Conservation (phyloP, 179 eudicot genomes). For the Silene noctiflora region DNA sequence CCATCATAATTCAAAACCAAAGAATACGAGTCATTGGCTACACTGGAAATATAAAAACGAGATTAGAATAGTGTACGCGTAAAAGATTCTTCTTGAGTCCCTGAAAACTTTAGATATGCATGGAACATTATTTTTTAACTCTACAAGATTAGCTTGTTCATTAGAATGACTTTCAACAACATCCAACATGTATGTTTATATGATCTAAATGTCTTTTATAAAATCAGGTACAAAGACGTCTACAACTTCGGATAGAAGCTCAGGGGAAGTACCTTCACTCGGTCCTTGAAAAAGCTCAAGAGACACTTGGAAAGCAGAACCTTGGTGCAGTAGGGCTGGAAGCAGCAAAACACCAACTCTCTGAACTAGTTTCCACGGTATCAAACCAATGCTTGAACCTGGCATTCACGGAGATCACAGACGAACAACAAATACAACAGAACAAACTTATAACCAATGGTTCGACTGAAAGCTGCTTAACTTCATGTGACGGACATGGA, state of each 20-base stretch:
- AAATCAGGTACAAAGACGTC: slow-evolving; percentile 76
- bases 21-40: not conserved
- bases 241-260: slow-evolving; percentile 87
- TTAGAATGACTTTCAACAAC: too few relatives aligned
- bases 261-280: slow-evolving; percentile 93
- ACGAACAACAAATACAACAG: slow-evolving; percentile 46
- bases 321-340: slow-evolving; percentile 63
- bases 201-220: slow-evolving; percentile 15
- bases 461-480: slow-evolving; percentile 74
- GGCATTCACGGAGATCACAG: slow-evolving; percentile 52
- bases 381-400: slow-evolving; percentile 60
- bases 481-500: slow-evolving; percentile 53
- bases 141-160: too few relatives aligned
- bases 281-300: slow-evolving; percentile 88
- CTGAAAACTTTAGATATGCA: slow-evolving; percentile 19
- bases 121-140: not conserved
- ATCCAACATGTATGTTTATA: slow-evolving; percentile 4
- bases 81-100: too few relatives aligned
- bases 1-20: too few relatives aligned
- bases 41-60: not conserved
- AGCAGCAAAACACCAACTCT: slow-evolving; percentile 75
- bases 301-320: slow-evolving; percentile 77
- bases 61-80: not conserved
- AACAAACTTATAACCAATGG: slow-evolving; percentile 53
- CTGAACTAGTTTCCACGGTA: slow-evolving; percentile 71